These are phyloP conservation scores for Entelexis paramagnoliae DNA, from an alignment of 1,139 yeast species.

Conservation along the genomic window DNA sequence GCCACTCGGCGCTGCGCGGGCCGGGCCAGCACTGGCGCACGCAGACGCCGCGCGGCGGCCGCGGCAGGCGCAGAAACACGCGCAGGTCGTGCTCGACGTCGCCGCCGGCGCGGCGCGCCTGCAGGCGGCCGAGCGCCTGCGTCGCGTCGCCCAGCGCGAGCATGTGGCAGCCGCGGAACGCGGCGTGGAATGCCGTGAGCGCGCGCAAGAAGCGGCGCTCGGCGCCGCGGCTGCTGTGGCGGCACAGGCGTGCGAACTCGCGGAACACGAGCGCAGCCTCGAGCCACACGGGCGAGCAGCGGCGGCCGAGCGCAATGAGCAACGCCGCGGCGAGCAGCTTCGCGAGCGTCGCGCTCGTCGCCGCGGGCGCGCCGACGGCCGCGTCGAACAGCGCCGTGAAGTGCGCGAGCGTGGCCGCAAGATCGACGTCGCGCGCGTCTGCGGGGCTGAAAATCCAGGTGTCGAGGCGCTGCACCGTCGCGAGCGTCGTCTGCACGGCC, in stretches of 20 bases:
- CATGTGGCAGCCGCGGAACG: background rate
- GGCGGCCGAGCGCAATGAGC: slow-evolving; percentile 1
- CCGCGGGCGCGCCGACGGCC: background rate
- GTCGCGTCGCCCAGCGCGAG: background rate
- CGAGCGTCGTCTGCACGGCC: background rate
- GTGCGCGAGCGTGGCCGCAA: background rate
- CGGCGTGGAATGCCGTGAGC: background rate
- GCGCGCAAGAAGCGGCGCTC: background rate
- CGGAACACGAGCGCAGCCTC: slow-evolving; percentile 1
- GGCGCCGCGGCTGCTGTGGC: background rate
- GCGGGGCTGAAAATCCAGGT: slow-evolving; percentile 1
- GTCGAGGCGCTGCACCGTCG: background rate
- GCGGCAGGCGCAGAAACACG: background rate
- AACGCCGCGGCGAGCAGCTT: slow-evolving; percentile 1
- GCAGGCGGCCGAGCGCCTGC: background rate
- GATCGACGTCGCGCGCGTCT: background rate
- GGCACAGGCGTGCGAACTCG: background rate
- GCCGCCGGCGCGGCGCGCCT: background rate
- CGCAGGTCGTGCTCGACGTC: background rate
- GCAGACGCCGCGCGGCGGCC: background rate
- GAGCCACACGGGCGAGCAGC: slow-evolving; percentile 5
- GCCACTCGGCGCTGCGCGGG: background rate
- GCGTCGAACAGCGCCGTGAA: background rate
- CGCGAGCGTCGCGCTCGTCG: background rate
- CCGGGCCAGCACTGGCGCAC: background rate